Base-by-base conservation (phyloP, 1,284 basidiomycete species). In the Trametes sp. region DNA sequence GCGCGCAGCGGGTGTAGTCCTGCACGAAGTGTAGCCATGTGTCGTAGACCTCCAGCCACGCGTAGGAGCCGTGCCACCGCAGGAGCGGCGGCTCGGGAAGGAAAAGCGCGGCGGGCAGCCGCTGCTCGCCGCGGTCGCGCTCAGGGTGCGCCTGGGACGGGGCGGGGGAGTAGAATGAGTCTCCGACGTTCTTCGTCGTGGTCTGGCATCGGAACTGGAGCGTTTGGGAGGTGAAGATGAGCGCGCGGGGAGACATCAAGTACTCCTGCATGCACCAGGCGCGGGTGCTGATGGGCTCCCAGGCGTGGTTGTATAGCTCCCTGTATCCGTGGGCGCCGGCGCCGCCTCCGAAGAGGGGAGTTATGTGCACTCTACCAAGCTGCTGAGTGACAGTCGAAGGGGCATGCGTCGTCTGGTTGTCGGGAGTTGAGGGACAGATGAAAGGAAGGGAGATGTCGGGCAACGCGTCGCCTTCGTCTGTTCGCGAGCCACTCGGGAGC, bases 211-310 rank as follows among this genome's bases (percentile, higher is more conserved):
- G 60, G 50, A 55, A 62, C 38, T 62, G 63, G 16, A 64, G 55
- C 13, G 63, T 64, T 24, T 64, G 54, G 4, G 66, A 62, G 7
- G 66, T 54, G 23, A 60, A 67, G n/a, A 64, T 45, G 29, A 64
- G 59, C 29, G 60, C 46, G 21, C 66, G 57, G 7, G 62, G 44
- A 6, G 65, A 64, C 31, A 67, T 54, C 9, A 67, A 42, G 26
- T 51, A 50, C 51, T 67, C 63, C 24, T 59, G 48, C 26, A 67
- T 48, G 54, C 66, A 64, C 63, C 66, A 67, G 1, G 60, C 66
- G 14, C 63, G 61, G 28, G 54, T 29, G 45, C 49, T 52, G 33
- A 67, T 52, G 7, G 63, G 54, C 55, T 62, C 28, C 29, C 13
- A 29, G 14, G 46, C 26, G 14, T 49, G 26, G 26, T 16, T 16